A percentile compares a stretch with the other conserved stretches of the same genome.
phyloP scores from a whole-genome alignment of 257 asterid genomes.

The Linaria vulgaris region DNA sequence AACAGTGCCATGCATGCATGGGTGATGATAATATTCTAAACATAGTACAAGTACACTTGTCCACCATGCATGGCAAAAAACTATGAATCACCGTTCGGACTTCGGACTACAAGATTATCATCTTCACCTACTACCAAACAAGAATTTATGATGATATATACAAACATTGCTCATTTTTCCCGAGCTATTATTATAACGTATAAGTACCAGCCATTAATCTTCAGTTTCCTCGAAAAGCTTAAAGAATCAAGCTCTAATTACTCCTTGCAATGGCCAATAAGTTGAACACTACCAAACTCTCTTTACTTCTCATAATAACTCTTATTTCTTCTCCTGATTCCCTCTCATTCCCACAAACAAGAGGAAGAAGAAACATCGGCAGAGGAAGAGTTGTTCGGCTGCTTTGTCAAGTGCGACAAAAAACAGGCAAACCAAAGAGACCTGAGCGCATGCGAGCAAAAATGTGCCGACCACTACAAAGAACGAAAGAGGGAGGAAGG shows the following conservation, averaged over 20 bases:
- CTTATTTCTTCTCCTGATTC: constrained; percentile 21
- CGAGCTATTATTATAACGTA: too few relatives aligned
- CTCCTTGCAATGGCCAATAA: constrained; percentile 16
- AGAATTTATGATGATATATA: too few relatives aligned
- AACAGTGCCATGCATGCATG: too few relatives aligned
- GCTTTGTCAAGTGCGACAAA: constrained; percentile 19
- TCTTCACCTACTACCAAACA: constrained; percentile 2
- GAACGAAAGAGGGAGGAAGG: not conserved
- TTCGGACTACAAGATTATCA: not conserved
- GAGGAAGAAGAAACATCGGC: constrained; percentile 19
- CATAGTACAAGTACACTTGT: constrained; percentile 11
- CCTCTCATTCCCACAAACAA: constrained; percentile 17
- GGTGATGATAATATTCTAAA: too few relatives aligned
- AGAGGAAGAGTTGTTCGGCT: constrained; percentile 22
- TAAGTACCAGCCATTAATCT: not conserved
- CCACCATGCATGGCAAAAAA: constrained; percentile 21
- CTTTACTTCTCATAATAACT: constrained; percentile 20
- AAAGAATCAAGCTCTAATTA: not conserved
- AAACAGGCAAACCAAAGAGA: constrained; percentile 9
- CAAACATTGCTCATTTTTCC: too few relatives aligned
- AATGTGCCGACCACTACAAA: not conserved
- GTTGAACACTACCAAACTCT: constrained; percentile 2
- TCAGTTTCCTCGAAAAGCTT: not conserved
- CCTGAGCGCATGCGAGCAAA: constrained; percentile 20
- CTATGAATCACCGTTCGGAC: not conserved